Conservation (phyloP, 164 flowering plant species). For the Warburgia ugandensis region DNA sequence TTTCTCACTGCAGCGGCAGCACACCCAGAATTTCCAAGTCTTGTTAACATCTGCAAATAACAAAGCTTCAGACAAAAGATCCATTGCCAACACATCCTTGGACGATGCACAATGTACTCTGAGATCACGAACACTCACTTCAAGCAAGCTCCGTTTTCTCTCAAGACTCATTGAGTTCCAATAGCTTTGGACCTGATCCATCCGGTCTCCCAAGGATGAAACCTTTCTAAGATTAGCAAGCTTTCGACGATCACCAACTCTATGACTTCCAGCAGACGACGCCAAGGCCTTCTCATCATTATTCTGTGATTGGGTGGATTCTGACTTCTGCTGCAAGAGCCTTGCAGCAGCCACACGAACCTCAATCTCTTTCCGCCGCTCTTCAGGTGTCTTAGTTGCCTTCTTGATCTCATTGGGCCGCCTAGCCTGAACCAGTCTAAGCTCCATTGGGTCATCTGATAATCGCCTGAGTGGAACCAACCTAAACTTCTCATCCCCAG, state of each 20-base stretch:
- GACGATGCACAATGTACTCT: conserved; percentile 42
- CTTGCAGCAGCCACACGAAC: conserved; percentile 96
- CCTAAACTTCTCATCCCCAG: conserved; percentile 84
- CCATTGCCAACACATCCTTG: conserved; percentile 50
- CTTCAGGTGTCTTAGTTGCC: conserved; percentile 87
- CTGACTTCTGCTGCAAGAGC: conserved; percentile 83
- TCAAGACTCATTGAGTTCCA: conserved; percentile 70
- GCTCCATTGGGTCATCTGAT: conserved; percentile 87
- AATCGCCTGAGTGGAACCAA: conserved; percentile 70
- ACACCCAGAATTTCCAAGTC: conserved; percentile 78
- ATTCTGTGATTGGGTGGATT: conserved; percentile 25
- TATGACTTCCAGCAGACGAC: conserved; percentile 25
- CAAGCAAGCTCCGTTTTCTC: conserved; percentile 52
- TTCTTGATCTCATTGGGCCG: conserved; percentile 95
- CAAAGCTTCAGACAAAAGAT: conserved; percentile 65
- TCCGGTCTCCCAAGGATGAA: conserved; percentile 52
- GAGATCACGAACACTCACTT: conserved; percentile 44
- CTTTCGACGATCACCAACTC: conserved; percentile 54
- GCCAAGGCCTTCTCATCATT: conserved; percentile 38
- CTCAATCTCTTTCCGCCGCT: conserved; percentile 92
- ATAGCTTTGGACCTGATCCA: conserved; percentile 52
- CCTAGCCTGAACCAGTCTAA: conserved; percentile 50
- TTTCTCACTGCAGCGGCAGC: conserved; percentile 70
- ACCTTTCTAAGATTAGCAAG: conserved; percentile 38
- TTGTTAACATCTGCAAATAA: conserved; percentile 45